Base-by-base conservation (phyloP, 2,329 filamentous ascomycete species). In the Pseudogymnoascus sp. region DNA sequence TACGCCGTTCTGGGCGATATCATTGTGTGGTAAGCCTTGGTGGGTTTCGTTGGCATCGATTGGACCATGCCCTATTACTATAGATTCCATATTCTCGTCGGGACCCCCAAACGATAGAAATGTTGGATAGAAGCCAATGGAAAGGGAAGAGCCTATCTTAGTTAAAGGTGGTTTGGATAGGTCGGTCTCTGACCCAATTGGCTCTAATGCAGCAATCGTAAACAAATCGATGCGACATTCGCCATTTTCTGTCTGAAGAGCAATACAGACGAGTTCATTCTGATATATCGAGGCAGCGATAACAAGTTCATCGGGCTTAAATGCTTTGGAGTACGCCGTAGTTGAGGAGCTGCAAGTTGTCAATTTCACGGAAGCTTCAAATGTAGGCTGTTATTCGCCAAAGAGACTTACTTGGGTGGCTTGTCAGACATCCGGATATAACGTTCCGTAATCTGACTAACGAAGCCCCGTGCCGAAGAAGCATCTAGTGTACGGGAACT, bases 391-490 rank as follows among this genome's bases (percentile, higher is more conserved):
- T 34, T 14, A 34, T 20, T 20, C 3, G n/a, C 47, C n/a, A 38
- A 58, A 28, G 30, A 58, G n/a, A 58, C 32, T 38, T 38, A 58
- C 57, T 38, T 37, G 18, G 32, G 18, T 16, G 28, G 28, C 47
- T 12, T 54, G 28, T 54, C n/a, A 28, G 58, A 41, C 16, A 61
- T 22, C 9, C 41, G 43, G 7, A 81, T 70, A 16, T 67, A 74
- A 30, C 69, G 71, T 60, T 81, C 79, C 0, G 84, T 86, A 3
- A 86, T 74, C 66, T 87, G 84, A 2, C 84, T 70, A 4, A 80
- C 73, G 1, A 68, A 70, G 1, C 73, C 72, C 2, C 72, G 69
- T 4, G 71, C 66, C 32, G 75, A 72, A 2, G 70, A 69, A 11
- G 78, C 75, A 18, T 76, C 75, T 25, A 87, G 71, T 0, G 84